Conservation (phyloP, 805 yeast species). For the Monosporozyma yasuniensis region DNA sequence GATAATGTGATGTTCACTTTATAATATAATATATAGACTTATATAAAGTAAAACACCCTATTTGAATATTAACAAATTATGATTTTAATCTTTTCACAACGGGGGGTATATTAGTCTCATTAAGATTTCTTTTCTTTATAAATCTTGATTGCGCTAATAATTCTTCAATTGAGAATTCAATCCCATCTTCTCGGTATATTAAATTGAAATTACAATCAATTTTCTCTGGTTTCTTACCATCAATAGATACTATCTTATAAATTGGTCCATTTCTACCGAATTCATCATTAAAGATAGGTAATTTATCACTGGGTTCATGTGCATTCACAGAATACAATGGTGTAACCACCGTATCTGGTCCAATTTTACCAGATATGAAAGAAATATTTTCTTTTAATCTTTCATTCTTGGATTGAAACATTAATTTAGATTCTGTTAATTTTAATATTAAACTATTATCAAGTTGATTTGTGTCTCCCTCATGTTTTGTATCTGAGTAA, state of each 20-base stretch:
- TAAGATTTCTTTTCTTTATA: neutral
- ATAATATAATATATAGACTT: neutral
- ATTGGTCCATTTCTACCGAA: constrained; percentile 32
- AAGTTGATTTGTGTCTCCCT: neutral
- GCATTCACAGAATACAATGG: constrained; percentile 1
- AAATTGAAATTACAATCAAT: constrained; percentile 52
- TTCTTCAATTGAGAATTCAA: constrained; percentile 54
- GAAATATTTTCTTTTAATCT: constrained; percentile 3
- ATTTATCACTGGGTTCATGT: constrained; percentile 10
- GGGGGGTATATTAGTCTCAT: neutral
- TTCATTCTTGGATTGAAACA: neutral
- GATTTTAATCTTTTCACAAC: neutral
- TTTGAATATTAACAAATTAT: neutral
- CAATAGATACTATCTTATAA: constrained; percentile 40
- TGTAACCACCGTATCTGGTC: constrained; percentile 1
- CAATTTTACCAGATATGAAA: neutral
- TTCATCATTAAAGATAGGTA: constrained; percentile 35
- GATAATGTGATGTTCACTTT: neutral
- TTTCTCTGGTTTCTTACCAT: constrained; percentile 52
- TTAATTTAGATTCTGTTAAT: neutral
- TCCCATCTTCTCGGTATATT: constrained; percentile 33
- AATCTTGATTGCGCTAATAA: constrained; percentile 44
- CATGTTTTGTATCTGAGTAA: too few relatives aligned
- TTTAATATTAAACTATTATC: neutral
- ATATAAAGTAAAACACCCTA: neutral